These are phyloP conservation scores for Backusella luteola DNA, from an alignment of 192 early-diverging fungal genomes.

Conservation along the genomic window DNA sequence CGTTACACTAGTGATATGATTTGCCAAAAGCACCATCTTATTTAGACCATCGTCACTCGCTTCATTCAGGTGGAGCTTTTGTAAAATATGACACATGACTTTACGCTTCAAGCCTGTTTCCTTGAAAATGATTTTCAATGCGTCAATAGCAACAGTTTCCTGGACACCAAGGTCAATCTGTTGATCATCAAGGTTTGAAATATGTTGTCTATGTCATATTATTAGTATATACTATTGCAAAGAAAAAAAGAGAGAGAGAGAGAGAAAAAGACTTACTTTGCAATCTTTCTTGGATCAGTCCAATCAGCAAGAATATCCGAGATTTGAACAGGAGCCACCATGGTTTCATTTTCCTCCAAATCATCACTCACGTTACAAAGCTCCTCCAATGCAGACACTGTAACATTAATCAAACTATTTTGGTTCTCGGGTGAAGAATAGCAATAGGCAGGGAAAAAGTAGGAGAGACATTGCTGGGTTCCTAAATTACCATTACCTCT, in stretches of 20 bases:
- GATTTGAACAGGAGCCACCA: slow-evolving; percentile 59
- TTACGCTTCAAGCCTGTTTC: slow-evolving; percentile 47
- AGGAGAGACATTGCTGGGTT: slow-evolving; percentile 82
- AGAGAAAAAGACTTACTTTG: slow-evolving; percentile 48
- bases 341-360: slow-evolving; percentile 37
- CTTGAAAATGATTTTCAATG: slow-evolving; percentile 53
- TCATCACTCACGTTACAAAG: slow-evolving; percentile 33
- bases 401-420: slow-evolving; percentile 58
- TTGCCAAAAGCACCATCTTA: slow-evolving; percentile 35
- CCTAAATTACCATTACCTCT: slow-evolving; percentile 51
- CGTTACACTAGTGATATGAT: slow-evolving; percentile 44
- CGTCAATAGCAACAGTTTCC: slow-evolving; percentile 59
- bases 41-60: slow-evolving; percentile 38
- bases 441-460: slow-evolving; percentile 86
- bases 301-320: slow-evolving; percentile 76
- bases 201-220: slow-evolving; percentile 16
- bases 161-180: slow-evolving; percentile 50
- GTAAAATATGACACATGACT: slow-evolving; percentile 59
- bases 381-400: slow-evolving; percentile 37
- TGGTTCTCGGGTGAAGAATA: slow-evolving; percentile 77
- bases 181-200: slow-evolving; percentile 26
- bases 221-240: no score
- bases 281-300: slow-evolving; percentile 69
- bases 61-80: slow-evolving; percentile 53
- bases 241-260: background rate